Conservation (phyloP, 1,284 basidiomycete species). For the Leccinum pallidistipes region DNA sequence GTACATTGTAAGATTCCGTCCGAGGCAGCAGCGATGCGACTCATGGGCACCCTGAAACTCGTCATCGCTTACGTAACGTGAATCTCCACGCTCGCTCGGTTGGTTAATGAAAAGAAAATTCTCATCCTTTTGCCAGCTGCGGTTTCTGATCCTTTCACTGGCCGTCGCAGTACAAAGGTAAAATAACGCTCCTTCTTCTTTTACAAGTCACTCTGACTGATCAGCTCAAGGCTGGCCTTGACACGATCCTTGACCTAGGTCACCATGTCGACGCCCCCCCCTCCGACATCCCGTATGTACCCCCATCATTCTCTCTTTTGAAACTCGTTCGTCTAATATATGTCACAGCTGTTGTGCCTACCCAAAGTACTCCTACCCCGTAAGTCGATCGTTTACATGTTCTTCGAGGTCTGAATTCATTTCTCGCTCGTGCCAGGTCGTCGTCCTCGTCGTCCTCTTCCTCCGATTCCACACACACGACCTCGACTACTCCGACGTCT, state of each 20-base stretch:
- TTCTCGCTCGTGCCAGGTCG: neutral
- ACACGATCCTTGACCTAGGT: slow-evolving; percentile 1
- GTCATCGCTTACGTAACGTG: slow-evolving; percentile 16
- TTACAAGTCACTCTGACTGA: neutral
- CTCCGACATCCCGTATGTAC: slow-evolving; percentile 7
- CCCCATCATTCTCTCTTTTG: neutral
- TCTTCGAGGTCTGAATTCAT: neutral
- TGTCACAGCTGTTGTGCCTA: neutral
- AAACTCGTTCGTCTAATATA: neutral
- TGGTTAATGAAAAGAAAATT: slow-evolving; percentile 17
- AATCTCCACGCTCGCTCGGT: slow-evolving; percentile 1
- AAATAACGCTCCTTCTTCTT: neutral
- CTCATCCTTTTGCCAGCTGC: slow-evolving; percentile 12
- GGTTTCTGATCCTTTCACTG: neutral
- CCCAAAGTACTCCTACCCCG: neutral
- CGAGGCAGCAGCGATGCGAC: neutral
- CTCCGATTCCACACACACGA: neutral
- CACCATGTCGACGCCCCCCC: slow-evolving; percentile 10
- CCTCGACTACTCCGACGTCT: slow-evolving; percentile 7
- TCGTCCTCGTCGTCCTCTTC: neutral
- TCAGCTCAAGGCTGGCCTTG: slow-evolving; percentile 5
- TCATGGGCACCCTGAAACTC: neutral
- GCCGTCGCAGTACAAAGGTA: slow-evolving; percentile 10
- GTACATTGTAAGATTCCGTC: neutral
- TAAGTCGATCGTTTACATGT: slow-evolving; percentile 5